Conservation (phyloP, 169 alveolate genomes). For the Plasmodium yoelii region DNA sequence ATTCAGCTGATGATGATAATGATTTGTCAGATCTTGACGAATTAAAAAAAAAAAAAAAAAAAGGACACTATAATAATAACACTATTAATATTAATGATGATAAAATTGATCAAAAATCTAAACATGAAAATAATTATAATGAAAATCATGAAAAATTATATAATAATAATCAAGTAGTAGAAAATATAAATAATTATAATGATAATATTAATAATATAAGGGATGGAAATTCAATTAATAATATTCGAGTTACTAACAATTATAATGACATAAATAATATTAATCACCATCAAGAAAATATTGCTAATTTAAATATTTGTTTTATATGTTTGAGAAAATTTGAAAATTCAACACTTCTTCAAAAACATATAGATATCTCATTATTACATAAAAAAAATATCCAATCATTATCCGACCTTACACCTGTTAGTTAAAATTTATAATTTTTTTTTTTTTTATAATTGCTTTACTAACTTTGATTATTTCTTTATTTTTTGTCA, state of each 20-base stretch:
- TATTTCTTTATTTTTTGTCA: slow-evolving; percentile 5
- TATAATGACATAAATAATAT: slow-evolving; percentile 1
- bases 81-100: not conserved
- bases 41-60: slow-evolving; percentile 19
- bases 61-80: slow-evolving; percentile 1
- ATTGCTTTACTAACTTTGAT: not conserved
- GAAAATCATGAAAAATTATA: not conserved
- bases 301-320: slow-evolving; percentile 66
- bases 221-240: not conserved
- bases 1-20: slow-evolving; percentile 68
- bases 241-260: not conserved
- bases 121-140: not conserved
- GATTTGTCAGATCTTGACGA: slow-evolving; percentile 22
- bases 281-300: slow-evolving; percentile 11
- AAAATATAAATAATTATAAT: not conserved
- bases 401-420: slow-evolving; percentile 10
- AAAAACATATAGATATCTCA: slow-evolving; percentile 79
- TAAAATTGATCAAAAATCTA: not conserved
- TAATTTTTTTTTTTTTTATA: not conserved
- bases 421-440: not conserved
- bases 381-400: slow-evolving; percentile 77
- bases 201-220: not conserved
- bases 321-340: slow-evolving; percentile 83
- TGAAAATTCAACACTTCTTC: slow-evolving; percentile 74
- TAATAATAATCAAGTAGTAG: not conserved